A percentile compares a stretch with the other conserved stretches of the same genome.
Evolutionary conservation across 352 stramenopile genomes (phyloP).

Genomic region (Globisporangium apiculatum): DNA sequence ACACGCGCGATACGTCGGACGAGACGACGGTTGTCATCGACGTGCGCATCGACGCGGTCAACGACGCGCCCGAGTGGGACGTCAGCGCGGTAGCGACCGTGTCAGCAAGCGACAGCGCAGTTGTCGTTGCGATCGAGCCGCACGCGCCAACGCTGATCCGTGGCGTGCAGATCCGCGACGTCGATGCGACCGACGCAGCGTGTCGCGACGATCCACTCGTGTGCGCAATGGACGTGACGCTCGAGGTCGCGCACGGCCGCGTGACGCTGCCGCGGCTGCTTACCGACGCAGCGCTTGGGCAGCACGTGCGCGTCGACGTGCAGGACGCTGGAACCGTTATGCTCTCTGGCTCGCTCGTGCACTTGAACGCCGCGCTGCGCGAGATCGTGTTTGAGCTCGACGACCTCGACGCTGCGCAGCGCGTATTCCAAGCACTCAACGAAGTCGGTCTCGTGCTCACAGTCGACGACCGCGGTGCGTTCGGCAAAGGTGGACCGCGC

Average conservation of each 20-base stretch:
- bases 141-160: constrained; percentile 17
- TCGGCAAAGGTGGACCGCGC: constrained; percentile 40
- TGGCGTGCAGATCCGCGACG: constrained; percentile 39
- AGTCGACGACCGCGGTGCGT: constrained; percentile 47
- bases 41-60: constrained; percentile 40
- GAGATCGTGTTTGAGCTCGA: constrained; percentile 44
- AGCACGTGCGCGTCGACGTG: constrained; percentile 1
- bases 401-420: constrained; percentile 12
- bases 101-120: background rate
- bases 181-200: constrained; percentile 20
- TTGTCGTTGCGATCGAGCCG: constrained; percentile 1
- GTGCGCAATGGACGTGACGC: constrained; percentile 47
- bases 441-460: constrained; percentile 42
- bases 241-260: constrained; percentile 34
- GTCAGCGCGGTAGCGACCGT: constrained; percentile 16
- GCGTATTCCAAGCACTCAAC: constrained; percentile 6
- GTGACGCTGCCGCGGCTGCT: constrained; percentile 27
- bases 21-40: constrained; percentile 16
- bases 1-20: constrained; percentile 27
- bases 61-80: constrained; percentile 54
- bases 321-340: constrained; percentile 20
- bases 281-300: background rate
- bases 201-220: constrained; percentile 3
- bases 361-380: constrained; percentile 35
- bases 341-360: constrained; percentile 21